Evolutionary conservation across 2,329 filamentous ascomycete genomes (phyloP), one percentile per base, ranked within the genome.

Genomic region (Zarea fungicola): DNA sequence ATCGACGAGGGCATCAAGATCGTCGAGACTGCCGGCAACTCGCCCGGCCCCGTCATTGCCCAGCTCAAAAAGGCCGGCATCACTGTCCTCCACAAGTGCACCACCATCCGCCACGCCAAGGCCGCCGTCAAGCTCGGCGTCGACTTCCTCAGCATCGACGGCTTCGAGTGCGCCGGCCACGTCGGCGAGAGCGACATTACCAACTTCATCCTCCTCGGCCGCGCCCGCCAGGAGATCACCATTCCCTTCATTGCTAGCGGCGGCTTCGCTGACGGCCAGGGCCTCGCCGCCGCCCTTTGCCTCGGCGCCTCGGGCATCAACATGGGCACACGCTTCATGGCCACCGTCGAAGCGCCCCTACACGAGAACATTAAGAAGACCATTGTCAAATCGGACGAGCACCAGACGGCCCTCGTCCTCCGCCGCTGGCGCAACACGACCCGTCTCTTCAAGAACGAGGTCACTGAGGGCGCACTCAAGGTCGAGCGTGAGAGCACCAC

Each of bases 271-370:
- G 93, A 99, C 65, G 93, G 93, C 0, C 82, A 95, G 61, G 93
- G 93, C 4, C 78, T 99, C 18, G 93, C 93, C 1, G 93, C 92
- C 2, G 93, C 93, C 7, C 74, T 99, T 58, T 85, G 85, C 34
- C 78, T 99, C 11, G 93, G 93, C 29, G 93, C 93, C 0, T 88
- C 89, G 65, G 93, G 93, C 54, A 84, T 97, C 71, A 99, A 99
- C 72, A 99, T 99, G 93, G 93, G 93, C 50, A 99, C 93, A 9
- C 78, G 93, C 35, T 99, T 97, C 74, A 95, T 99, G 88, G 92
- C 87, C 73, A 97, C 93, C 0, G 76, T 92, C 37, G 93, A 97
- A 70, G 84, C 91, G 14, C 93, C 93, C 1, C 87, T 99, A 55
- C 93, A 99, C 71, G 66, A 81, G 42, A 95, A 95, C 58, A 89